Base-by-base conservation (phyloP, 75 land plant species). In the Larix kaempferi region DNA sequence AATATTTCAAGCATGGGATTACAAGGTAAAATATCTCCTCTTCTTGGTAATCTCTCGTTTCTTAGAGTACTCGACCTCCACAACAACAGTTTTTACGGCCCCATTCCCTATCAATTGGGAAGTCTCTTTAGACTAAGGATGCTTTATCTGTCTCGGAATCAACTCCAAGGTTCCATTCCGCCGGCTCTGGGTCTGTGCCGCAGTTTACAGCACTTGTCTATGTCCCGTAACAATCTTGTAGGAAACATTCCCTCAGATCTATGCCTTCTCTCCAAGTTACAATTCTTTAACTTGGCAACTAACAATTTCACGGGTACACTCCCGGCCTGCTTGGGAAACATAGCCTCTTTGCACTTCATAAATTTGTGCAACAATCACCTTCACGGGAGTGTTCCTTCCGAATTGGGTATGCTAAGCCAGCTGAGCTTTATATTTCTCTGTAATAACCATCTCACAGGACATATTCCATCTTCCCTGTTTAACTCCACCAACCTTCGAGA, bases 1-100 rank as follows among this genome's bases (percentile, higher is more conserved):
- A 87, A 91, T 56, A 37, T 95, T 56, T 77, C 91, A 59, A 79
- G 71, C 75, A 77, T 86, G 78, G 85, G 79, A 76, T 88, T 91
- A 74, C 57, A 90, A 56, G 96, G 94, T 26, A 39, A 82, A 3
- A 82, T 94, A 35, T 86, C 94, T 12, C 76, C 87, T 23, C 73
- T 55, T 77, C 6, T 94, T 66, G 85, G 82, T 71, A 26, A 57
- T 56, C 90, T 94, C 41, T 69, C 56, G 3, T 74, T 26, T 66
- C 84, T 94, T 57, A 63, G 79, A 41, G 82, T 92, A 29, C 92
- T 90, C 25, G 23, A 39, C n/a, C 59, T 90, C 22, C 91, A 85
- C 72, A 91, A 89, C 88, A 96, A 96, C 88, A 89, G 90, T 58
- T 80, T 96, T 56, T 59, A 73, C 14, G 99, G 98, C 22, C 81